Base-by-base conservation (phyloP, 73 alveolate genomes). In the Urostyla sp. region DNA sequence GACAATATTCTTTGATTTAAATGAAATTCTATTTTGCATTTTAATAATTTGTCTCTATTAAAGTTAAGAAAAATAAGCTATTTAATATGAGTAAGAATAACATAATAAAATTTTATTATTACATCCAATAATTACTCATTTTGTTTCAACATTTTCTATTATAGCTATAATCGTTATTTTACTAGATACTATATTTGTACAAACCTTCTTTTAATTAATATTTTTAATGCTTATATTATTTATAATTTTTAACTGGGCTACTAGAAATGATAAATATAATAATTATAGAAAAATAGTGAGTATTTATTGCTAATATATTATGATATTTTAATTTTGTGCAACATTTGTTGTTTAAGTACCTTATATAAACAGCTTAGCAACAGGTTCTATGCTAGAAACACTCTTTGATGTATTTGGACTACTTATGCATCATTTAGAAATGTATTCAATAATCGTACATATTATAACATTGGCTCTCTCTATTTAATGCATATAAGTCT, bases 211-310 rank as follows among this genome's bases (percentile, higher is more conserved):
- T 46, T 28, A 15, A 24, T 10, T 23, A 11, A 6, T 3, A 18
- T 23, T 5, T 49, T 24, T 48, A 49, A 57, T 69, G 5, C 37
- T 69, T 2, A 7, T 69, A 21, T 27, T 69, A 38, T 31, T 69
- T n/a, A 69, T 48, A 69, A 69, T 69, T 67, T 16, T 44, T 5
- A 23, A 31, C 4, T 69, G 83, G 83, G 83, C 83, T 23, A 5
- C 16, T 2, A 69, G 49, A 5, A 69, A 45, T 27, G 40, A 69
- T 49, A 69, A 69, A 28, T 31, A 69, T 16, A 27, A 40, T 69
- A 16, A 26, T 6, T 13, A 31, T 18, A 69, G 83, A 18, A 54
- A 69, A 18, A 6, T 48, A 7, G 49, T 69, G 2, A 54, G 44
- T 3, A 37, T 49, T 13, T 24, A 20, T 30, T 69, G 72, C 27